A percentile compares a stretch with the other conserved stretches of the same genome.
These are phyloP conservation scores for Stephania japonica DNA, from an alignment of 164 flowering plant species.

Conservation along the genomic window DNA sequence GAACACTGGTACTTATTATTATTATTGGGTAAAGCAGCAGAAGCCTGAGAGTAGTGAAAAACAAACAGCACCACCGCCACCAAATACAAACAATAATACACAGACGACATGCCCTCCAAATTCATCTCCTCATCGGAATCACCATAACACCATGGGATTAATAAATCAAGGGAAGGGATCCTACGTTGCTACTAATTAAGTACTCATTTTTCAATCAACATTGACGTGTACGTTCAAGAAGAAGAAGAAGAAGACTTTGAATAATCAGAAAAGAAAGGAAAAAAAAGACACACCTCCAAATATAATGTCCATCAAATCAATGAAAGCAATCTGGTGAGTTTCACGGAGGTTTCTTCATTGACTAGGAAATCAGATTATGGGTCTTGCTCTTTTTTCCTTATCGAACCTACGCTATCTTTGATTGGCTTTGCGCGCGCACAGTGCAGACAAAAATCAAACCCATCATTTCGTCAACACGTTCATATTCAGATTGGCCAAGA, in stretches of 20 bases:
- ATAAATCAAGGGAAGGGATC: not conserved
- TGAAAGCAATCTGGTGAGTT: too few species aligned
- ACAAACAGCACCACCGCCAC: not conserved
- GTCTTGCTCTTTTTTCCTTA: too few species aligned
- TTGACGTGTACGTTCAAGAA: not conserved
- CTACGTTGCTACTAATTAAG: not conserved
- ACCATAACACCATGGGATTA: not conserved
- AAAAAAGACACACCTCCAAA: not conserved
- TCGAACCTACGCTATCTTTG: too few species aligned
- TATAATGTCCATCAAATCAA: too few species aligned
- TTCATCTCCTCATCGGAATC: too few species aligned
- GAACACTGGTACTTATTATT: too few species aligned
- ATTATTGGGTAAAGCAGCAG: not conserved
- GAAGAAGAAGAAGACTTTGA: not conserved
- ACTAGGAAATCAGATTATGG: not conserved
- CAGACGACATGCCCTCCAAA: not conserved
- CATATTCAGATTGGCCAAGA: too few species aligned
- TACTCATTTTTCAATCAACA: not conserved
- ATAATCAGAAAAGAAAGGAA: not conserved
- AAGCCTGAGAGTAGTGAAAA: not conserved
- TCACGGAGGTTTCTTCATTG: not conserved
- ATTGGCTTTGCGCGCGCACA: too few species aligned
- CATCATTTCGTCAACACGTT: too few species aligned
- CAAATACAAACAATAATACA: not conserved
- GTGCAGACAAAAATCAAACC: too few species aligned